phyloP scores from a whole-genome alignment of 352 stramenopile genomes.

The Phytophthora citricola region DNA sequence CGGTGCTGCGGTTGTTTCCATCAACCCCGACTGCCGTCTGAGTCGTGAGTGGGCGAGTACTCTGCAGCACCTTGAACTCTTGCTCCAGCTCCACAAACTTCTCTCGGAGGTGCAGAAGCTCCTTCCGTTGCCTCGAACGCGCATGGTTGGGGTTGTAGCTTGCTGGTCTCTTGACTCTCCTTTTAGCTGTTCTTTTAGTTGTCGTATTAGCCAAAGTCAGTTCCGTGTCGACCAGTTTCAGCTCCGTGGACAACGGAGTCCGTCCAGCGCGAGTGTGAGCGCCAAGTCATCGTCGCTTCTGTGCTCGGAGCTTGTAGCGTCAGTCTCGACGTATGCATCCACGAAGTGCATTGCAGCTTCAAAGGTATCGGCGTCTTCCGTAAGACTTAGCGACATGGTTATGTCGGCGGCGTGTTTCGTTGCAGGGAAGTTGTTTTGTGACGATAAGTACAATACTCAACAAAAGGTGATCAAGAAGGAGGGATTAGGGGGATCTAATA shows the following conservation, averaged over 20 bases:
- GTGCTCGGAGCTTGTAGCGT: not conserved
- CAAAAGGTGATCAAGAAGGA: no score
- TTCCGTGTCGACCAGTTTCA: slow-evolving; percentile 15
- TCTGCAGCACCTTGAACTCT: slow-evolving; percentile 38
- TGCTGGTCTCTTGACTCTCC: slow-evolving; percentile 25
- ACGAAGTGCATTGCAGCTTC: no score
- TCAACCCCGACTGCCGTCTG: not conserved
- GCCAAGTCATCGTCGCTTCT: no score
- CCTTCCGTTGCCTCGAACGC: slow-evolving; percentile 43
- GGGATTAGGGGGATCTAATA: no score
- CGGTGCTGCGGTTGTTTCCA: not conserved
- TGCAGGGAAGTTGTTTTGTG: no score
- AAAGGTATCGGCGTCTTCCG: no score
- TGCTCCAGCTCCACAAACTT: slow-evolving; percentile 52
- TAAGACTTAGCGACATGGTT: not conserved
- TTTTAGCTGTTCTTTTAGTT: slow-evolving; percentile 6
- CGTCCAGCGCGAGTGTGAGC: slow-evolving; percentile 7
- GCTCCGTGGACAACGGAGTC: slow-evolving; percentile 9
- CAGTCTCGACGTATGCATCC: no score
- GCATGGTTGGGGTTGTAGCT: slow-evolving; percentile 50
- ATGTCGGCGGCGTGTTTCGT: not conserved
- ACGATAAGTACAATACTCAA: no score
- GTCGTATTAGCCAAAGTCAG: not conserved
- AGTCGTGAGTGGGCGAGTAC: slow-evolving; percentile 5
- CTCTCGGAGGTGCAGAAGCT: slow-evolving; percentile 48